Conservation (phyloP, 2,329 filamentous ascomycete genomes). For the Helicocarpus griseus region DNA sequence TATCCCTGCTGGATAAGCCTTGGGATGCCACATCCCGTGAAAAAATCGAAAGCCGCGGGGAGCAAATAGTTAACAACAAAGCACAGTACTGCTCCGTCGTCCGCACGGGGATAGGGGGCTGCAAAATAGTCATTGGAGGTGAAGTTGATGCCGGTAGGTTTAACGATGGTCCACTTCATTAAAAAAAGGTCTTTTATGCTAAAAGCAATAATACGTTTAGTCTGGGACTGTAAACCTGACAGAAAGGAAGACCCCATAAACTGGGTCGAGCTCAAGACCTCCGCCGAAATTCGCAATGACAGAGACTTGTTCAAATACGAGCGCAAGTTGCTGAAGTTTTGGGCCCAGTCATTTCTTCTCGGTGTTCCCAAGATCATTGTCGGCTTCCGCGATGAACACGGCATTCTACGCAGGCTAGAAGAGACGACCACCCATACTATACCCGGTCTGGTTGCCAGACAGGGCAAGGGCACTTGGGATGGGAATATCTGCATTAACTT, state of each 20-base stretch:
- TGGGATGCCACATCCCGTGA: slow-evolving; percentile 66
- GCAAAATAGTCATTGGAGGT: slow-evolving; percentile 69
- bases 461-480: slow-evolving; percentile 67
- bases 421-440: slow-evolving; percentile 73
- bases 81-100: slow-evolving; percentile 95
- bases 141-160: slow-evolving; percentile 78
- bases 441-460: slow-evolving; percentile 61
- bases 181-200: no score
- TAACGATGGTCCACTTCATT: not conserved
- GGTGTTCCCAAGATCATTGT: slow-evolving; percentile 88
- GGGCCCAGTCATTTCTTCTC: slow-evolving; percentile 91
- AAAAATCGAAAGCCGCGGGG: slow-evolving; percentile 66
- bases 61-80: slow-evolving; percentile 70
- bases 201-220: slow-evolving; percentile 33
- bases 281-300: slow-evolving; percentile 58
- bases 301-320: slow-evolving; percentile 69
- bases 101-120: slow-evolving; percentile 71
- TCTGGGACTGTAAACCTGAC: slow-evolving; percentile 73
- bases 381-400: slow-evolving; percentile 67
- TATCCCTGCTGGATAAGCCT: slow-evolving; percentile 63
- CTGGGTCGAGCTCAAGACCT: slow-evolving; percentile 93
- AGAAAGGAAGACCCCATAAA: slow-evolving; percentile 60
- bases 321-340: slow-evolving; percentile 86
- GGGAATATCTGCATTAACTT: slow-evolving; percentile 93
- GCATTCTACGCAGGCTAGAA: slow-evolving; percentile 61